Base-by-base conservation (phyloP, 163 green algal genomes). In the Chlorella variabilis region DNA sequence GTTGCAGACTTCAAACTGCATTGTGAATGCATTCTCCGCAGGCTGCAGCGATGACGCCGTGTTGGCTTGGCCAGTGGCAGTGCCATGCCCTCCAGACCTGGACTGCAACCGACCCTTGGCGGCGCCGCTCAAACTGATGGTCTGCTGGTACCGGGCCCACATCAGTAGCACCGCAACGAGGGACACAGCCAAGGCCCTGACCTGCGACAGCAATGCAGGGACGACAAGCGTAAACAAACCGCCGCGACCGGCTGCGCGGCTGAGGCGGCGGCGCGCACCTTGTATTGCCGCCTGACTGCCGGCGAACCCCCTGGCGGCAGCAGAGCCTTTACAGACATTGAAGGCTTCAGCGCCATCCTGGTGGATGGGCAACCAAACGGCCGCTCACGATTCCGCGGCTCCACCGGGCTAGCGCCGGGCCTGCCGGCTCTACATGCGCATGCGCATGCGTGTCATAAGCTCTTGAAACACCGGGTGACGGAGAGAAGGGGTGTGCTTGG, bases 1-100 rank as follows among this genome's bases (percentile, higher is more conserved):
- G 38, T 67, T 67, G 59, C 59, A 67, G 29, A 67, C 59, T 20
- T 67, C 59, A 67, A 67, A 67, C 59, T 67, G 59, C 5, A 67
- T 17, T 7, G 59, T 67, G 29, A 38, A 23, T 38, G 29, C 29
- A 38, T 67, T 20, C 29, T 38, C 29, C 3, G 59, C 59, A 20
- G 59, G n/a, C 3, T 7, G 41, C 13, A 41, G 38, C 3, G 20
- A 39, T 23, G 36, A 31, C 34, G 17, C 17, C 67, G 39, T 33
- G 5, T n/a, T 15, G 18, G 34, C 65, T 51, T 20, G 34, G 23
- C 62, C 31, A 9, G 58, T 23, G 15, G 58, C 4, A 36, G 29
- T 20, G 58, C 21, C 33, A 31, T 38, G 61, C 18, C 11, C 23
- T n/a, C n/a, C n/a, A n/a, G n/a, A n/a, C n/a, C n/a, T n/a, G n/a